phyloP scores from a whole-genome alignment of 257 asterid genomes.

The Ophiorrhiza pumila region DNA sequence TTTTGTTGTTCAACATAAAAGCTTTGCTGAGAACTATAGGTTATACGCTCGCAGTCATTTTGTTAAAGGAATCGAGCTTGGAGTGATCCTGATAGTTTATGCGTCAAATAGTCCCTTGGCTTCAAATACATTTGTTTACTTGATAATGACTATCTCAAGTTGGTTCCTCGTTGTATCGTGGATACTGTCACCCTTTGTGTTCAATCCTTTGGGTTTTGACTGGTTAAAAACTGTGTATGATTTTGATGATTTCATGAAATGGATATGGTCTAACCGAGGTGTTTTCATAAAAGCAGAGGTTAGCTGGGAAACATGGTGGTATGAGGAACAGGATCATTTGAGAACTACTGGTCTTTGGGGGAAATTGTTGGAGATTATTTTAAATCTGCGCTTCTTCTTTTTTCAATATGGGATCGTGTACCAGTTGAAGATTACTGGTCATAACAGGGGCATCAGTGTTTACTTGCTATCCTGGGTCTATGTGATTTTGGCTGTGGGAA shows the following conservation, averaged over 20 bases:
- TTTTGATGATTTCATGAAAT: conserved; percentile 68
- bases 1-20: conserved; percentile 85
- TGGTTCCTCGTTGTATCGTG: conserved; percentile 94
- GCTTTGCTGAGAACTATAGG: conserved; percentile 79
- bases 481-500: conserved; percentile 50
- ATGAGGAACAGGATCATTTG: conserved; percentile 88
- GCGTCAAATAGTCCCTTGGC: conserved; percentile 58
- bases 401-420: conserved; percentile 94
- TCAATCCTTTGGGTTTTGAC: conserved; percentile 91
- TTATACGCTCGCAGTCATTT: conserved; percentile 92
- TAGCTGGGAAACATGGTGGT: conserved; percentile 98
- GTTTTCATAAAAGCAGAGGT: conserved; percentile 71
- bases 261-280: conserved; percentile 80
- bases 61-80: conserved; percentile 93
- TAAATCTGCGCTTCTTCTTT: conserved; percentile 90
- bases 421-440: conserved; percentile 54
- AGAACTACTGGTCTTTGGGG: conserved; percentile 97
- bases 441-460: conserved; percentile 52
- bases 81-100: conserved; percentile 69
- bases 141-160: conserved; percentile 74
- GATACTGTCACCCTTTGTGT: conserved; percentile 82
- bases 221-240: conserved; percentile 96
- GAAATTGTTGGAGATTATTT: conserved; percentile 75
- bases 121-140: conserved; percentile 58
- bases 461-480: conserved; percentile 87